phyloP scores from a whole-genome alignment of 2,329 filamentous ascomycete genomes.

The Talaromyces pinophilus region DNA sequence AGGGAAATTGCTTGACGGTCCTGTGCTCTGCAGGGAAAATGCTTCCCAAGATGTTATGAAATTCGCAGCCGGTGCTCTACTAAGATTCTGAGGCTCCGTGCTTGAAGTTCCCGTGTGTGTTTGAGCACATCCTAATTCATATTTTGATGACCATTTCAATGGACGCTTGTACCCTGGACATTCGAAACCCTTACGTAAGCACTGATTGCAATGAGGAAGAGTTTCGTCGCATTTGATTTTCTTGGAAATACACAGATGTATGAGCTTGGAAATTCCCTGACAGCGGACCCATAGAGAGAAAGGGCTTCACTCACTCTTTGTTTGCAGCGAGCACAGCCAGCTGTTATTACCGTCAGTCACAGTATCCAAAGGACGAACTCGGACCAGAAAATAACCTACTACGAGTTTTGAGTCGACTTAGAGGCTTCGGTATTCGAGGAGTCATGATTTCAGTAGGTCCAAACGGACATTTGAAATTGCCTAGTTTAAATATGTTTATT shows the following conservation, averaged over 20 bases:
- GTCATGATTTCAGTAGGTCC: not conserved
- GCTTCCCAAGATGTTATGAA: not conserved
- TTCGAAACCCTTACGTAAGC: slow-evolving; percentile 12
- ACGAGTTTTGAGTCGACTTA: not conserved
- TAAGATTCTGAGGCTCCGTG: not conserved
- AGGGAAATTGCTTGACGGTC: not conserved
- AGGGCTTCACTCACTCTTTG: not conserved
- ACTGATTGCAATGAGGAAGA: slow-evolving; percentile 16
- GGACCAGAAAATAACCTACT: not conserved
- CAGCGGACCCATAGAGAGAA: not conserved
- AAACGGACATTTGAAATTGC: not conserved
- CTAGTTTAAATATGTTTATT: not conserved
- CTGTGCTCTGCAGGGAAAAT: not conserved
- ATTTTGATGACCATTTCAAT: slow-evolving; percentile 17
- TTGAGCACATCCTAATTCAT: not conserved
- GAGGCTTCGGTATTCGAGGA: not conserved
- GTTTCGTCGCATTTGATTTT: slow-evolving; percentile 21
- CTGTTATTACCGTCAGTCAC: not conserved
- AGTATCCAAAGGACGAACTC: not conserved
- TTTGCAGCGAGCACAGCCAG: not conserved
- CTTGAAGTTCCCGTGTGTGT: not conserved
- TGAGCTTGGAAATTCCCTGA: not conserved
- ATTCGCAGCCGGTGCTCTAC: not conserved
- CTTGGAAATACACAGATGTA: not conserved
- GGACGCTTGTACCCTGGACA: slow-evolving; percentile 19